Percentiles rank a stretch among this genome's conserved stretches.
Conservation (phyloP, 1,284 basidiomycete genomes). For the Uromyces viciae-fabae region DNA sequence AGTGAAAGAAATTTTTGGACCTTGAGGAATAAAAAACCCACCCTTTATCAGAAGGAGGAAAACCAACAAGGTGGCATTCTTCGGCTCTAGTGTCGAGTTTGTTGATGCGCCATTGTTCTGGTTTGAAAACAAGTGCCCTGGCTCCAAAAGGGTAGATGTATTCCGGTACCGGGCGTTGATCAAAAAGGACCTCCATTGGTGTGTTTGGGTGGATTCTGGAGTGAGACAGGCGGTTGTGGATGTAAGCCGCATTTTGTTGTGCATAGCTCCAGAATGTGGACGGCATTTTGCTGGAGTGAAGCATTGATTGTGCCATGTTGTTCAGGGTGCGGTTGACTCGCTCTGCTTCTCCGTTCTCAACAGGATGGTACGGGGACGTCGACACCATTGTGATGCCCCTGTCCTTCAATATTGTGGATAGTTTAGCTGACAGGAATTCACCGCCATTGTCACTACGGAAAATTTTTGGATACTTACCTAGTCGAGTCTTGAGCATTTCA, state of each 20-base stretch:
- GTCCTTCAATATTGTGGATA: background rate
- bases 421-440: background rate
- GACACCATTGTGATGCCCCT: background rate
- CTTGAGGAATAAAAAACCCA: background rate
- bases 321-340: conserved; percentile 16
- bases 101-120: background rate
- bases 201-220: background rate
- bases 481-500: background rate
- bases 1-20: background rate
- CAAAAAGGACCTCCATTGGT: background rate
- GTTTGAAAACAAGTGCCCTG: background rate
- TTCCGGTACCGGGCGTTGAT: background rate
- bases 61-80: background rate
- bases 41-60: background rate
- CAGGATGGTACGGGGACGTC: background rate
- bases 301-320: conserved; percentile 14
- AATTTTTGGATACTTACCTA: background rate
- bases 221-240: conserved; percentile 1
- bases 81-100: background rate
- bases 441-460: background rate
- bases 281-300: background rate
- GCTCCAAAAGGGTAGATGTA: conserved; percentile 14
- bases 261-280: conserved; percentile 18
- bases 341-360: conserved; percentile 18
- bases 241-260: background rate